A percentile compares a stretch with the other conserved stretches of the same genome.
These are phyloP conservation scores for Candida sanyaensis DNA, from an alignment of 1,139 yeast species.

Conservation along the genomic window DNA sequence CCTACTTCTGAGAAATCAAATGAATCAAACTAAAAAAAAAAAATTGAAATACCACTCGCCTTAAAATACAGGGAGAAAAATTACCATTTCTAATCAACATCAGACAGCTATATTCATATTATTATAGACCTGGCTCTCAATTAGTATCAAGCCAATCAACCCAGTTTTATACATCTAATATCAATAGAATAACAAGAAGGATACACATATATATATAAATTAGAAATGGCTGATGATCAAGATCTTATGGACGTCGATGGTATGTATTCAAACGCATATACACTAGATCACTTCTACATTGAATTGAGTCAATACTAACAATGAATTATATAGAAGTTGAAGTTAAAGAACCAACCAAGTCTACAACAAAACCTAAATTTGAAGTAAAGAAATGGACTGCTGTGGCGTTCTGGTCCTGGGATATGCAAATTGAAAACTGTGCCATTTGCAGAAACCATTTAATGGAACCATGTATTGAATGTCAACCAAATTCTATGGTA, in stretches of 20 bases:
- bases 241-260: conserved; percentile 18
- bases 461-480: conserved; percentile 98
- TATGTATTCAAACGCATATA: conserved; percentile 8
- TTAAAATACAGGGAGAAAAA: neutral
- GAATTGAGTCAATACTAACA: conserved; percentile 3
- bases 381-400: conserved; percentile 85
- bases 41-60: neutral
- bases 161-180: too few relatives aligned
- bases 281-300: neutral
- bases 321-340: conserved; percentile 8
- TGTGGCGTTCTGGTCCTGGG: conserved; percentile 99
- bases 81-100: conserved; percentile 2
- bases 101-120: too few relatives aligned
- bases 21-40: neutral
- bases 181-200: neutral
- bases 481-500: conserved; percentile 80
- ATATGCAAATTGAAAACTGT: conserved; percentile 89
- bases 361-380: conserved; percentile 34
- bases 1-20: too few relatives aligned
- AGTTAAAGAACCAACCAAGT: conserved; percentile 8
- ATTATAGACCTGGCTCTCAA: too few relatives aligned
- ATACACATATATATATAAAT: neutral
- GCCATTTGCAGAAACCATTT: conserved; percentile 98
- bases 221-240: conserved; percentile 9
- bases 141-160: neutral